phyloP scores from a whole-genome alignment of 164 flowering plant species.

The Dillenia turbinata region DNA sequence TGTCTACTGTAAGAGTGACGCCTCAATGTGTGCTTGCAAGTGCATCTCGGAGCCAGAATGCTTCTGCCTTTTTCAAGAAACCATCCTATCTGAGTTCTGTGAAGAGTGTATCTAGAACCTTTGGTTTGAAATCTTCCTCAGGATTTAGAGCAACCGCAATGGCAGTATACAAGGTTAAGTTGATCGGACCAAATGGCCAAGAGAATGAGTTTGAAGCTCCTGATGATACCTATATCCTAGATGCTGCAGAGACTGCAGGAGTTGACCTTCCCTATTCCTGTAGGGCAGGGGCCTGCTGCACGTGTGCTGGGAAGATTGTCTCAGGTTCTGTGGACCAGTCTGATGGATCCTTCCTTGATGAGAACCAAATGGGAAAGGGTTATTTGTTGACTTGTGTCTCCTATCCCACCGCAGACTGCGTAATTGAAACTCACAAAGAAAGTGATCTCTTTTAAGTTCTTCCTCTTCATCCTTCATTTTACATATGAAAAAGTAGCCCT shows the following conservation, averaged over 20 bases:
- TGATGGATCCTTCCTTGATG: slow-evolving; percentile 77
- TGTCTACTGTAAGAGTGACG: slow-evolving; percentile 30
- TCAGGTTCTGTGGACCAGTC: slow-evolving; percentile 65
- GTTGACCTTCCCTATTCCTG: slow-evolving; percentile 78
- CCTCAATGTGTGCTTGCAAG: slow-evolving; percentile 21
- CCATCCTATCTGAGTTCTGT: slow-evolving; percentile 34
- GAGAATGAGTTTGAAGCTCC: slow-evolving; percentile 68
- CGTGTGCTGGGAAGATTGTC: slow-evolving; percentile 64
- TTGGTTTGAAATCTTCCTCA: slow-evolving; percentile 46
- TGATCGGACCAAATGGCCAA: slow-evolving; percentile 57
- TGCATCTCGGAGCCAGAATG: slow-evolving; percentile 12
- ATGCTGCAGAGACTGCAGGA: slow-evolving; percentile 68
- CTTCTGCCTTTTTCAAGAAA: slow-evolving; percentile 21
- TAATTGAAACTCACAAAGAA: slow-evolving; percentile 80
- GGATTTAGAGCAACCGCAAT: slow-evolving; percentile 36
- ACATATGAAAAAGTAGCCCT: no score
- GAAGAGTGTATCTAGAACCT: slow-evolving; percentile 36
- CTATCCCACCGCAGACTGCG: slow-evolving; percentile 62
- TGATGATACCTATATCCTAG: slow-evolving; percentile 61
- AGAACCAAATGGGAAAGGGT: slow-evolving; percentile 46
- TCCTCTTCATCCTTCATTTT: no score
- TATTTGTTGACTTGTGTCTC: slow-evolving; percentile 67
- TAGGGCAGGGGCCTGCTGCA: slow-evolving; percentile 83
- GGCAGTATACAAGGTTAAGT: slow-evolving; percentile 67
- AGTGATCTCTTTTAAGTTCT: slow-evolving; percentile 44